Percentiles rank a stretch among this genome's conserved stretches.
Evolutionary conservation across 257 asterid genomes (phyloP).

Genomic region (Nicotiana otophora): DNA sequence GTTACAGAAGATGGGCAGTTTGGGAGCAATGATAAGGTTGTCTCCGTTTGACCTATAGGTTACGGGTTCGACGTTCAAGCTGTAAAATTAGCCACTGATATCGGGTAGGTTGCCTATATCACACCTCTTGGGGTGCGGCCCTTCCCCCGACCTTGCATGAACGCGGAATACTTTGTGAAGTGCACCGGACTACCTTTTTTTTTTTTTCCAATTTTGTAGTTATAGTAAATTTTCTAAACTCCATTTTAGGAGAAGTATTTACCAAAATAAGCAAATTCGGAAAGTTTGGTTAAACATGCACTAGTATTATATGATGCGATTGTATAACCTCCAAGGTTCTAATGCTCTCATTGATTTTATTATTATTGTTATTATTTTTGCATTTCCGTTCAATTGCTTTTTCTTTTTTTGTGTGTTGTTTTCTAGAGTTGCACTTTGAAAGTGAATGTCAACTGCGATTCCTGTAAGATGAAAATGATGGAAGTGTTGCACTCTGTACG

Average conservation of each 20-base stretch:
- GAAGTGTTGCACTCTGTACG: conserved; percentile 39
- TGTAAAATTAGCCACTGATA: too few species aligned
- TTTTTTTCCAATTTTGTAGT: too few species aligned
- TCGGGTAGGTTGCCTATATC: too few species aligned
- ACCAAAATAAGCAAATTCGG: not conserved
- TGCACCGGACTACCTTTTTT: too few species aligned
- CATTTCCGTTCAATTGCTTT: not conserved
- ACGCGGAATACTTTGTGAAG: too few species aligned
- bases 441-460: conserved; percentile 40
- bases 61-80: too few species aligned
- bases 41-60: too few species aligned
- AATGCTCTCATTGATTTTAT: not conserved
- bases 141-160: too few species aligned
- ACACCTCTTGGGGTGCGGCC: too few species aligned
- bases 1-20: too few species aligned
- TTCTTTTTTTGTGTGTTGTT: not conserved
- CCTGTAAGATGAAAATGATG: conserved; percentile 39
- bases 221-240: not conserved
- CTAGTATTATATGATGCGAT: not conserved
- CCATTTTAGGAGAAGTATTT: not conserved
- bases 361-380: not conserved
- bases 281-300: not conserved
- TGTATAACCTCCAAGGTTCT: not conserved
- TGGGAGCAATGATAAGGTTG: too few species aligned
- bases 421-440: conserved; percentile 41